Percentiles rank a stretch among this genome's conserved stretches.
Evolutionary conservation across 306 rosid genomes (phyloP).

Genomic region (Fragaria iinumae): DNA sequence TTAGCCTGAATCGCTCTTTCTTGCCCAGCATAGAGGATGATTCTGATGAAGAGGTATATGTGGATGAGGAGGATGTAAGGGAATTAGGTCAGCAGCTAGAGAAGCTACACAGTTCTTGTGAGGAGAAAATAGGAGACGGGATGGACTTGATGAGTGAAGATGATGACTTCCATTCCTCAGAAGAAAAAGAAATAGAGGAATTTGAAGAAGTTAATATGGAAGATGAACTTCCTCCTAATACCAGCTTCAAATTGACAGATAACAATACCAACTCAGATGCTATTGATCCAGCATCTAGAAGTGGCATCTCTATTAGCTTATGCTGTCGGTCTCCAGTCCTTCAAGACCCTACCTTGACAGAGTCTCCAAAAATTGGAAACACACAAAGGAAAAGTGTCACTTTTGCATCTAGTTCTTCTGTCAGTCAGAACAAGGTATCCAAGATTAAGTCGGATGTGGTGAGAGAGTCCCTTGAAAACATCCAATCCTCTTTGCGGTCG

Average conservation of each 20-base stretch:
- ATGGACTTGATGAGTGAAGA: slow-evolving; percentile 45
- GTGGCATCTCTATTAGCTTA: slow-evolving; percentile 65
- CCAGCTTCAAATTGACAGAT: slow-evolving; percentile 38
- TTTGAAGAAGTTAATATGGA: slow-evolving; percentile 43
- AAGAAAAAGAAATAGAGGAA: slow-evolving; percentile 53
- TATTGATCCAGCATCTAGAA: slow-evolving; percentile 45
- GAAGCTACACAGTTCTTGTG: slow-evolving; percentile 55
- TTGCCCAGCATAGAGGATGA: slow-evolving; percentile 56
- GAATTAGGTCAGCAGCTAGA: slow-evolving; percentile 65
- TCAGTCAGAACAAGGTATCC: slow-evolving; percentile 43
- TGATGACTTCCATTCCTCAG: slow-evolving; percentile 38
- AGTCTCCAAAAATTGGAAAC: slow-evolving; percentile 87
- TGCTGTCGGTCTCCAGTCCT: slow-evolving; percentile 49
- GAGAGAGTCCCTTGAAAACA: slow-evolving; percentile 50
- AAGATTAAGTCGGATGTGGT: slow-evolving; percentile 44
- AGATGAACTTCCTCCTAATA: slow-evolving; percentile 38
- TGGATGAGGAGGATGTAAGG: slow-evolving; percentile 66
- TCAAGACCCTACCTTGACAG: slow-evolving; percentile 73
- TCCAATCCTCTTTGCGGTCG: slow-evolving; percentile 55
- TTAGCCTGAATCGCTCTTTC: slow-evolving; percentile 85
- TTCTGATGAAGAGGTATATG: slow-evolving; percentile 54
- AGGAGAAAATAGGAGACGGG: slow-evolving; percentile 43
- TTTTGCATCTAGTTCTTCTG: slow-evolving; percentile 58
- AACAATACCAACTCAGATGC: slow-evolving; percentile 37
- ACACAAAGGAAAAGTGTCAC: slow-evolving; percentile 62